Conservation (phyloP, 2,329 filamentous ascomycete genomes). For the Plectosphaerella plurivora region DNA sequence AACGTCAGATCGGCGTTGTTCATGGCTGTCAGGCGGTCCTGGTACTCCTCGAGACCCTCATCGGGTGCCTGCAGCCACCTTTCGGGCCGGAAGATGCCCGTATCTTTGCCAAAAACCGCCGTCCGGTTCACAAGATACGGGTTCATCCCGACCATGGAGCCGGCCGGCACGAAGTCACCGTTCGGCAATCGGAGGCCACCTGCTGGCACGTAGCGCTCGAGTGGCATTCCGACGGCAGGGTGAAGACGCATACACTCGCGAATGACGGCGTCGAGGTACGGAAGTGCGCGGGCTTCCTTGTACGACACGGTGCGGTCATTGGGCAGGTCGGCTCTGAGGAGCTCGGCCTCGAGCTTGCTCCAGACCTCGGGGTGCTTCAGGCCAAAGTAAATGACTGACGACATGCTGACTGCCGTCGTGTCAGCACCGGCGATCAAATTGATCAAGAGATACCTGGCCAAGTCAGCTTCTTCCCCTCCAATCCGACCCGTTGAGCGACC, state of each 20-base stretch:
- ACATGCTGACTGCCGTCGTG: constrained; percentile 56
- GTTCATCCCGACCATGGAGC: constrained; percentile 49
- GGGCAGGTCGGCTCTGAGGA: constrained; percentile 30
- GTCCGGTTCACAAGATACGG: constrained; percentile 50
- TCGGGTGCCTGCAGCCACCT: constrained; percentile 45
- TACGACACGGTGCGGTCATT: constrained; percentile 31
- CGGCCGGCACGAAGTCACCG: constrained; percentile 45
- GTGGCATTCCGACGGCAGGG: constrained; percentile 44
- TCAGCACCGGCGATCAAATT: constrained; percentile 50
- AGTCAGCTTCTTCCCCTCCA: constrained; percentile 21
- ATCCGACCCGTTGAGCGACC: not conserved
- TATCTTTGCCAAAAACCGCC: constrained; percentile 45
- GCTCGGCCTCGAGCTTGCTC: constrained; percentile 32
- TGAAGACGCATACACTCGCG: constrained; percentile 53
- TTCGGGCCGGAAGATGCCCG: constrained; percentile 48
- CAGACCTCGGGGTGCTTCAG: constrained; percentile 40
- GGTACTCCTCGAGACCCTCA: constrained; percentile 44
- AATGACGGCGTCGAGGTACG: constrained; percentile 53
- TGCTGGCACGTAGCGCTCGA: constrained; percentile 41
- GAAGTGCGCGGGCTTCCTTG: constrained; percentile 40
- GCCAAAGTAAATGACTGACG: constrained; percentile 49
- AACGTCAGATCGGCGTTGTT: constrained; percentile 30
- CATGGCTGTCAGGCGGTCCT: not conserved
- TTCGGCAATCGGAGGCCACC: constrained; percentile 37
- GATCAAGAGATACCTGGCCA: not conserved